Evolutionary conservation across 192 early-diverging fungal genomes (phyloP), one percentile per base, ranked within the genome.

Genomic region (Gigaspora rosea): DNA sequence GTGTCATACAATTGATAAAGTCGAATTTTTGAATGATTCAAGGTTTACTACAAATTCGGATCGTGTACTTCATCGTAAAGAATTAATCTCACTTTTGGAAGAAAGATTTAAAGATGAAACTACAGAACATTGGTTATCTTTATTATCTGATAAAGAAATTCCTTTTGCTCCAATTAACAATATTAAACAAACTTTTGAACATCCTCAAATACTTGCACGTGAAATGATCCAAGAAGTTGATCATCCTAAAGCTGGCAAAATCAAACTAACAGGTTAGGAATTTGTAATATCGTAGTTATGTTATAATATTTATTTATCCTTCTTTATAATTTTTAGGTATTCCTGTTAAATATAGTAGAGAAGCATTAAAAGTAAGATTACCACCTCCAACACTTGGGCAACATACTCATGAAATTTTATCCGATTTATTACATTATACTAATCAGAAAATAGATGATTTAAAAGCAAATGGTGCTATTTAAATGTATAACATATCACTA

Each of bases 371-470:
- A 32, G 90, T 95, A 66, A 80, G 94, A 20, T 61, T 86, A 20
- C 90, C 95, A 8, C 96, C 97, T 18, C 95, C 95, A 18, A 80
- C 88, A 68, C 83, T 97, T 15, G 97, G 96, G 49, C 88, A 97
- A 78, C 96, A 98, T 83, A 97, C 95, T 8, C 82, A 86, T n/a
- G 89, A 94, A 49, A 85, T 98, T 18, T 81, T 98, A 74, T 71
- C 50, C 22, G 73, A 81, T 1, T 80, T 94, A 12, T 81, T 95
- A 22, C 89, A 90, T 1, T 96, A 95, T 80, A 78, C 79, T 8
- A 73, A 88, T 15, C 51, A 79, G 7, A 86, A 90, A 59, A 88
- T 97, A 27, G 80, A 80, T 1, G 56, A 64, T 1, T 69, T 91
- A 48, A 80, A 69, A 62, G 61, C 61, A 35, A 76, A 83, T 8